These are phyloP conservation scores for Thermochaetoides thermophila DNA, from an alignment of 495 filamentous ascomycete species.

Conservation along the genomic window DNA sequence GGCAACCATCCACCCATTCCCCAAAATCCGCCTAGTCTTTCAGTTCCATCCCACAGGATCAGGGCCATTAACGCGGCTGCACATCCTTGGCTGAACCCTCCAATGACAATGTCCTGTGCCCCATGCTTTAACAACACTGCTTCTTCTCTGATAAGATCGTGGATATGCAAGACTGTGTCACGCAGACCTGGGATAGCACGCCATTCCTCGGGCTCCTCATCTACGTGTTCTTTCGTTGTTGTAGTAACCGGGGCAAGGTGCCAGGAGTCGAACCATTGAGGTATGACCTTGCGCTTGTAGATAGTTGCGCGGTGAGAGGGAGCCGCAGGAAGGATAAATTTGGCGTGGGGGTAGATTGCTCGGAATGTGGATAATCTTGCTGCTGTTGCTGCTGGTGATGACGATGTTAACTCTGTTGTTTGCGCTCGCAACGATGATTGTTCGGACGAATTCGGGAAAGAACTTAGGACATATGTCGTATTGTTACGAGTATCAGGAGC, in stretches of 20 bases:
- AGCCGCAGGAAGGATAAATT: slow-evolving; percentile 34
- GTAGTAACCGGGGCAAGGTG: slow-evolving; percentile 18
- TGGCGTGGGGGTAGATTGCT: slow-evolving; percentile 15
- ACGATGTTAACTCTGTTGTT: not conserved
- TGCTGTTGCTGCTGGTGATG: not conserved
- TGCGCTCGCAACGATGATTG: not conserved
- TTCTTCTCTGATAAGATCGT: slow-evolving; percentile 25
- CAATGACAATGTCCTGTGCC: slow-evolving; percentile 30
- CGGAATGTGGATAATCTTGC: slow-evolving; percentile 6
- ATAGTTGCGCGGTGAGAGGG: slow-evolving; percentile 27
- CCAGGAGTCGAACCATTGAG: slow-evolving; percentile 44
- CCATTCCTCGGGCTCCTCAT: slow-evolving; percentile 7
- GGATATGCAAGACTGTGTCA: slow-evolving; percentile 26
- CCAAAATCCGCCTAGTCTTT: slow-evolving; percentile 20
- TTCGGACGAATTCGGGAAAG: not conserved
- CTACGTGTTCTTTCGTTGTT: no score
- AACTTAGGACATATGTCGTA: no score
- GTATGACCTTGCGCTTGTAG: slow-evolving; percentile 28
- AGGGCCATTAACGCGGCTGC: slow-evolving; percentile 27
- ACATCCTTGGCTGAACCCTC: slow-evolving; percentile 43
- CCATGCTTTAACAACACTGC: slow-evolving; percentile 24
- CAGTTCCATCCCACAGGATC: slow-evolving; percentile 26
- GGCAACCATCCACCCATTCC: slow-evolving; percentile 45
- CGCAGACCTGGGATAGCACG: slow-evolving; percentile 29
- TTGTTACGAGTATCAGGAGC: no score